Base-by-base conservation (phyloP, 2,329 filamentous ascomycete species). In the Hymenoscyphus infarciens region DNA sequence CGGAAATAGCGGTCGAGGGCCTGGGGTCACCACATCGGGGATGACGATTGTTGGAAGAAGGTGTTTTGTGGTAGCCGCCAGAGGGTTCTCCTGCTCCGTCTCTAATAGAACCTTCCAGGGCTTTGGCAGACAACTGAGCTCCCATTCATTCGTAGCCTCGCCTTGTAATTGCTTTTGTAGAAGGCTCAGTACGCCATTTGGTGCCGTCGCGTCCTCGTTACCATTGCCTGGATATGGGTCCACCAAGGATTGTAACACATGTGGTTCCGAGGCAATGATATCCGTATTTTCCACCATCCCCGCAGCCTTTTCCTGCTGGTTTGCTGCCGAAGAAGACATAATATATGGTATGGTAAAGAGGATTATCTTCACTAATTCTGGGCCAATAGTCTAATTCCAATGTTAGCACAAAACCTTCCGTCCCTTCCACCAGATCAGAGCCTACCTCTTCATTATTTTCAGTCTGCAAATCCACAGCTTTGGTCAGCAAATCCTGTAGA, bases 331-430 rank as follows among this genome's bases (percentile, higher is more conserved):
- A 2, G 90, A 86, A 10, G 88, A 85, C 82, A 97, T 87, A 61
- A 92, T 82, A 75, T 98, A 99, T 0, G 95, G 94, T 63, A 99
- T 90, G 0, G 94, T 97, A 57, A 97, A 85, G 54, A 98, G 85
- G 68, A 99, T 97, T 70, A 97, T 93, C 78, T 97, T 98, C 75
- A 97, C 92, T 38, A 99, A 84, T 78, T 98, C 95, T 52, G 96
- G 87, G 57, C 86, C 86, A 66, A 88, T 84, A 0, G 84, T 87
- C 83, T 87, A 52, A 27, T 13, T 38, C 22, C 57, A 19, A 19
- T 13, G 63, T 67, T 22, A 70, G 61, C 54, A n/a, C 49, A 60
- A 25, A 10, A n/a, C 8, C 29, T 19, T 42, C 11, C 22, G 25
- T 33, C 53, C 52, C 53, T 39, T 29, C 29, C 22, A 42, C n/a